Base-by-base conservation (phyloP, 441 rosid genomes). In the Raphanus hybrid region DNA sequence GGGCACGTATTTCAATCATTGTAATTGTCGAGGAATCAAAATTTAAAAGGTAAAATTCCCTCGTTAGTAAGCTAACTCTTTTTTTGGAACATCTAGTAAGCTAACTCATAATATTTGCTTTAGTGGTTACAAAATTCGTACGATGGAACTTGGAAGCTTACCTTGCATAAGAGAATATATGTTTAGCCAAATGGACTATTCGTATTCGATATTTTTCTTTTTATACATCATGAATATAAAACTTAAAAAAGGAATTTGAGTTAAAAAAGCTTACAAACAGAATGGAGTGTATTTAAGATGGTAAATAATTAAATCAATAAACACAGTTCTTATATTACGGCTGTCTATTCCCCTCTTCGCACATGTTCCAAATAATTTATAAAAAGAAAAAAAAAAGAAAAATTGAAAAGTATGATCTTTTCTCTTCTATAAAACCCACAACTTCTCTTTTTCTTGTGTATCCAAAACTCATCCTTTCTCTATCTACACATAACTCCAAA, bases 401-500 rank as follows among this genome's bases (percentile, higher is more conserved):
- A 73, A 41, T 68, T 74, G 76, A 26, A 74, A 79, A 45, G 72
- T 64, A 70, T 83, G 34, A 55, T 60, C 67, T 75, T 68, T 69
- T 69, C 8, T 81, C 57, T 14, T 75, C 70, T 72, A 78, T 74
- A 78, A 75, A 69, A 69, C 76, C 75, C 72, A 64, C 67, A 79
- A 32, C 58, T 58, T 64, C 74, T 78, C 64, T 73, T 77, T 58
- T 77, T 62, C 80, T 68, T 67, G 82, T 74, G 64, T 76, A 61
- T 80, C 78, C 85, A 75, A 80, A 79, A 80, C 84, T 84, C 75
- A 65, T 82, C 86, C 57, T 48, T 41, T 60, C 71, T 75, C 63
- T 85, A 86, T 89, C 90, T 87, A 87, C 82, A 86, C 72, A 4
- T 69, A 72, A 71, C 85, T 75, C 81, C 57, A 1, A 50, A 83